Evolutionary conservation across 2,329 filamentous ascomycete species (phyloP), one percentile per base, ranked within the genome.

Genomic region (Grosmannia huntii): DNA sequence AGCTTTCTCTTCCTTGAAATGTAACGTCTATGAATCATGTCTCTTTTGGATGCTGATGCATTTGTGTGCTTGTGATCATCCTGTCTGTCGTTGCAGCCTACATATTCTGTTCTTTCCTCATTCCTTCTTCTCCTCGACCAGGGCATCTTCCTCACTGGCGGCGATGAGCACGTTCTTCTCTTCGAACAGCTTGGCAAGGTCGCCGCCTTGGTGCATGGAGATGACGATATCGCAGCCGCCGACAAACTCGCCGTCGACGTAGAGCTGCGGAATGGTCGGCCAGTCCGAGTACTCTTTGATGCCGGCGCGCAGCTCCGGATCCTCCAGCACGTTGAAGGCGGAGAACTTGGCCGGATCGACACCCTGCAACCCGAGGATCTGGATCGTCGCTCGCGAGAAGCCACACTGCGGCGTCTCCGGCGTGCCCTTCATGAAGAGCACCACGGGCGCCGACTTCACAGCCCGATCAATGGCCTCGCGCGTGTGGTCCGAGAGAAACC

Each of bases 271-370:
- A 70, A 99, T 97, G 23, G 94, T 99, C 16, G 94, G 94, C 94
- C 94, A 99, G 70, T 97, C 94, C 1, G 91, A 96, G 78, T 94
- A 99, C 74, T 99, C 92, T 76, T 99, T 99, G 76, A 99, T 96
- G 56, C 94, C 90, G 73, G 85, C 76, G 66, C 94, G 83, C 69
- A 99, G 73, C 69, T 95, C 91, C 4, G 86, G 73, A 71, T 97
- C 91, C 74, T 97, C 94, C 59, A 99, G 74, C 46, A 99, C 94
- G 73, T 99, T 97, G 74, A 96, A 96, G 9, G 94, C 92, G n/a
- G 90, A 89, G 70, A 99, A 99, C 76, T 97, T 97, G 64, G 81
- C 80, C 19, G 94, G 94, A 74, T 97, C 89, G 62, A 99, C 90
- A 63, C 94, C 94, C 75, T 99, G 92, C 67, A 96, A 74, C 59